phyloP scores from a whole-genome alignment of 331 rosid species.

The Pyracantha coccinea region DNA sequence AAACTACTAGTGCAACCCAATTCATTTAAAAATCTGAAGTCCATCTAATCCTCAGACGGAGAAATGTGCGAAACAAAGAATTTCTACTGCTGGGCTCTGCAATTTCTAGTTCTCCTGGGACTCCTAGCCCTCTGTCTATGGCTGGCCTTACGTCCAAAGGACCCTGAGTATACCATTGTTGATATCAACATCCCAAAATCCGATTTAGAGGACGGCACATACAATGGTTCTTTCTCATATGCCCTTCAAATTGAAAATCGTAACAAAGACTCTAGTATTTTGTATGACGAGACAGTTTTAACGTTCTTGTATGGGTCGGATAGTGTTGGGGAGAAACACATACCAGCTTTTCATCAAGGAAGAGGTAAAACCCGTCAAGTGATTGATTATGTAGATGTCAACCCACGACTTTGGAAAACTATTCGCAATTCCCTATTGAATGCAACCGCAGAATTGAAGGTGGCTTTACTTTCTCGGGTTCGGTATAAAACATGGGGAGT shows the following conservation, averaged over 20 bases:
- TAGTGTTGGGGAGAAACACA: constrained; percentile 3
- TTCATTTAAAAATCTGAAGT: not conserved
- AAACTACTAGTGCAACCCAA: not conserved
- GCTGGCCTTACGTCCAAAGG: constrained; percentile 8
- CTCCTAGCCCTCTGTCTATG: not conserved
- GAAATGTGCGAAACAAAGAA: not conserved
- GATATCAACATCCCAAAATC: constrained; percentile 5
- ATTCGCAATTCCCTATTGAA: not conserved
- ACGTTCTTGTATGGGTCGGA: constrained; percentile 2
- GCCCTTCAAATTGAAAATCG: constrained; percentile 1
- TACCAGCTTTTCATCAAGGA: constrained; percentile 4
- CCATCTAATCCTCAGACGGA: not conserved
- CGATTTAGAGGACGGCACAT: not conserved
- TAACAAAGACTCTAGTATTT: constrained; percentile 5
- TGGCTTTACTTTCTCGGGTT: constrained; percentile 20
- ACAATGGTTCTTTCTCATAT: not conserved
- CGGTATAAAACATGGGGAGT: constrained; percentile 44
- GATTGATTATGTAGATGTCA: not conserved
- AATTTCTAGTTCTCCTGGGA: not conserved
- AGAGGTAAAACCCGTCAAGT: not conserved
- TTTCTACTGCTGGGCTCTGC: not conserved
- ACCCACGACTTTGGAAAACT: constrained; percentile 8
- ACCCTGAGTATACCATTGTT: constrained; percentile 11
- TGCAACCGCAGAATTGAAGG: constrained; percentile 37
- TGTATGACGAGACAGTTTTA: not conserved